Evolutionary conservation across 108 stramenopile genomes (phyloP).

Genomic region (Pseudonitzschia delicatissima): DNA sequence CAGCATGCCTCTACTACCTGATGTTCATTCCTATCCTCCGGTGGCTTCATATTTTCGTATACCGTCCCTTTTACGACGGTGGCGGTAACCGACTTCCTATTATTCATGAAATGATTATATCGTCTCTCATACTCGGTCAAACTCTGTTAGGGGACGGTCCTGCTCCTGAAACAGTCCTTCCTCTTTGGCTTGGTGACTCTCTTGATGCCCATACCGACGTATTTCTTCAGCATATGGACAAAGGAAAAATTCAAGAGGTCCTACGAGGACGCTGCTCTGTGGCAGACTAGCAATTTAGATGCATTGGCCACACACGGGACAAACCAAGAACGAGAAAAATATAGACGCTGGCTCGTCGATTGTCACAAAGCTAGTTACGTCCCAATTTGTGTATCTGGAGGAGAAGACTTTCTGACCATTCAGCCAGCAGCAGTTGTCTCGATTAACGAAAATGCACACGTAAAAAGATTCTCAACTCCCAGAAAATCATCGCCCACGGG

Average conservation of each 20-base stretch:
- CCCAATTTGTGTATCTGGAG: constrained; percentile 81
- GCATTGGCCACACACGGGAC: constrained; percentile 60
- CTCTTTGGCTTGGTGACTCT: constrained; percentile 52
- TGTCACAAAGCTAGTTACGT: constrained; percentile 85
- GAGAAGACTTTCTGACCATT: constrained; percentile 53
- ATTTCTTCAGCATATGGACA: constrained; percentile 43
- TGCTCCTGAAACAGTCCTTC: constrained; percentile 55
- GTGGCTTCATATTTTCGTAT: constrained; percentile 74
- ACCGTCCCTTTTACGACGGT: constrained; percentile 60
- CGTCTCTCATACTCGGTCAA: constrained; percentile 54
- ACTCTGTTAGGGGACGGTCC: constrained; percentile 33
- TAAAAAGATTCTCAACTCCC: too few relatives aligned
- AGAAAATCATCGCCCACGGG: too few relatives aligned
- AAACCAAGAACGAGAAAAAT: constrained; percentile 67
- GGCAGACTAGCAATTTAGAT: constrained; percentile 78
- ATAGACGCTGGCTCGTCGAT: constrained; percentile 76
- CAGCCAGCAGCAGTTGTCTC: constrained; percentile 74
- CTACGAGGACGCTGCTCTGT: constrained; percentile 72
- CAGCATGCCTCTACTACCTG: constrained; percentile 60
- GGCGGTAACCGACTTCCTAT: constrained; percentile 65
- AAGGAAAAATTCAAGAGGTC: constrained; percentile 53
- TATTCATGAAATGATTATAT: constrained; percentile 69
- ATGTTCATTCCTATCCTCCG: constrained; percentile 60
- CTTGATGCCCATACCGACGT: constrained; percentile 54
- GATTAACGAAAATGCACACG: too few relatives aligned